These are phyloP conservation scores for Cymbopogon citratus DNA, from an alignment of 176 grass and related monocot genomes.

Conservation along the genomic window DNA sequence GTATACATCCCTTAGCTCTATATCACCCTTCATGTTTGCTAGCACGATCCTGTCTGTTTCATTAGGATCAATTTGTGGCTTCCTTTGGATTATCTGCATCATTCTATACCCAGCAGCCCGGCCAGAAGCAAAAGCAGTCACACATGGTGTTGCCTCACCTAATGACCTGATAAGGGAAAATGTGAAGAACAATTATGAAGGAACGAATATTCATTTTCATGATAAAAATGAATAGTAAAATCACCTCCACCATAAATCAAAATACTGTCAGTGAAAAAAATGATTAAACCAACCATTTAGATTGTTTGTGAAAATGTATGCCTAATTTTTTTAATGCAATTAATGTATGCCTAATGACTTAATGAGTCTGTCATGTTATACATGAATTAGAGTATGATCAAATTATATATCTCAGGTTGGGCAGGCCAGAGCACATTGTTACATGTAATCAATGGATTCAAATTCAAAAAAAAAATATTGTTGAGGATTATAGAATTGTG, in stretches of 20 bases:
- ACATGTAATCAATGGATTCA: not conserved
- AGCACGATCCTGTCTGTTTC: constrained; percentile 22
- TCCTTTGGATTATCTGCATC: constrained; percentile 43
- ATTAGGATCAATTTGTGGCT: constrained; percentile 39
- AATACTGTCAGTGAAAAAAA: not conserved
- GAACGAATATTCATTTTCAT: not conserved
- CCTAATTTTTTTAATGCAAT: too few relatives aligned
- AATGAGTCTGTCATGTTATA: not conserved
- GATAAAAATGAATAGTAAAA: not conserved
- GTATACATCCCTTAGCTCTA: constrained; percentile 48
- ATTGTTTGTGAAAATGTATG: not conserved
- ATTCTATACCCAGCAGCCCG: constrained; percentile 36
- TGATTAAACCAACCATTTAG: not conserved
- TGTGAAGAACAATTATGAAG: not conserved
- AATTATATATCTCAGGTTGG: not conserved
- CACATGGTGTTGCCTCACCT: constrained; percentile 32
- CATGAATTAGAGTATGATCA: not conserved
- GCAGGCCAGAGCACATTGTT: not conserved
- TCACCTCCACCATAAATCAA: not conserved
- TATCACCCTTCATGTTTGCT: constrained; percentile 32
- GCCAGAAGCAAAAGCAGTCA: constrained; percentile 35
- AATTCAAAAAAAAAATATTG: not conserved
- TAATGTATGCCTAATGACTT: too few relatives aligned
- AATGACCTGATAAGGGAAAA: not conserved
- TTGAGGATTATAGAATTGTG: not conserved